Evolutionary conservation across 176 grass and related monocot species (phyloP), one percentile per base, ranked within the genome.

Genomic region (Phoenix roebelenii): DNA sequence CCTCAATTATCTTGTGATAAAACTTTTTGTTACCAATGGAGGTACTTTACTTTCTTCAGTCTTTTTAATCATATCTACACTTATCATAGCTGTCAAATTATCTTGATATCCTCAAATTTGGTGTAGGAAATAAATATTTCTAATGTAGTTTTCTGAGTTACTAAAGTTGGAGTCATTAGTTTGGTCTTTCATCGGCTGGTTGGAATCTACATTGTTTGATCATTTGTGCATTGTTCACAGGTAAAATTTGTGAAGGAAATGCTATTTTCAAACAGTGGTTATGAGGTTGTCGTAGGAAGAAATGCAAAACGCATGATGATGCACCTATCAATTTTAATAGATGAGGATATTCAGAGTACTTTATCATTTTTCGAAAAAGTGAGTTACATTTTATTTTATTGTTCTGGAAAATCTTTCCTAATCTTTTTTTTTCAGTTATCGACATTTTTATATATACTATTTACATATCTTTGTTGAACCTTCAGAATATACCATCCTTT

Each of bases 271-370:
- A 74, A 62, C 73, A 71, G 57, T 82, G 64, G 22, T 50, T 59
- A 82, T 76, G 68, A 77, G 61, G 69, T 16, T 10, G 57, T 84
- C 51, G 72, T 79, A 0, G 81, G 78, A 67, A 80, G 59, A 58
- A 97, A 97, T 80, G 83, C 92, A 54, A 97, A 74, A 60, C 74
- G 84, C 23, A 97, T 97, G 92, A 97, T 97, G 84, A 54, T 66
- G 61, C 67, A 88, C 51, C 64, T 88, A 15, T 88, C 92, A 16
- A 80, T 91, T 77, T 64, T 48, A 30, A 66, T 72, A 60, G 92
- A 90, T 58, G 87, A 90, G 59, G 81, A 83, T 62, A 80, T 97
- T 26, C 92, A 90, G 60, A 77, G 65, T 71, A 88, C 86, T n/a
- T 74, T 91, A 51, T 80, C 81, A 18, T 90, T 96, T 77, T 97